phyloP scores from a whole-genome alignment of 2,329 filamentous ascomycete species.

The Chrysoporthe puriensis region DNA sequence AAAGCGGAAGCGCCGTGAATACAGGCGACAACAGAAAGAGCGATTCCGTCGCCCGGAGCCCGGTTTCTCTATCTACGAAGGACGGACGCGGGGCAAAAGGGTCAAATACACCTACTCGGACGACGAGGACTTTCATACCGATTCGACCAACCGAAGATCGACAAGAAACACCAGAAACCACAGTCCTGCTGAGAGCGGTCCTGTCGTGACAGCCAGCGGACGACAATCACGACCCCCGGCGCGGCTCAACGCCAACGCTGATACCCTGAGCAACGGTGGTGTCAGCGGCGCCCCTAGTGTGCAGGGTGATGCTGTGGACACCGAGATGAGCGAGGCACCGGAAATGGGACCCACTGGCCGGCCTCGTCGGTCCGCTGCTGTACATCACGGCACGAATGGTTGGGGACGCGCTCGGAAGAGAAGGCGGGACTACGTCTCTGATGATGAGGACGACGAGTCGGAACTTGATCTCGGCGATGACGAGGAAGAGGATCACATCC shows the following conservation, averaged over 20 bases:
- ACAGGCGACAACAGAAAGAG: slow-evolving; percentile 82
- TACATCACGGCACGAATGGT: slow-evolving; percentile 54
- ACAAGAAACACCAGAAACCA: slow-evolving; percentile 74
- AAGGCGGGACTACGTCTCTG: slow-evolving; percentile 58
- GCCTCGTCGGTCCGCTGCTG: slow-evolving; percentile 55
- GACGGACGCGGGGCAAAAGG: slow-evolving; percentile 91
- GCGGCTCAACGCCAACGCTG: slow-evolving; percentile 69
- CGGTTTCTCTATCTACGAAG: slow-evolving; percentile 93
- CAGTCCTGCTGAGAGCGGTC: slow-evolving; percentile 71
- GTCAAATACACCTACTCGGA: slow-evolving; percentile 97
- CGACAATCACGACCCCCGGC: slow-evolving; percentile 76
- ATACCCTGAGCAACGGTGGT: slow-evolving; percentile 52
- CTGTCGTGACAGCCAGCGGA: slow-evolving; percentile 79
- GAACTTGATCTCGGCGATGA: slow-evolving; percentile 79
- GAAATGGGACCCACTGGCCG: slow-evolving; percentile 49
- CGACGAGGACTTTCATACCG: slow-evolving; percentile 72
- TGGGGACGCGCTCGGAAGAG: slow-evolving; percentile 46
- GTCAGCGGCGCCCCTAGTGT: slow-evolving; percentile 52
- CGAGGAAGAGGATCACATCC: slow-evolving; percentile 71
- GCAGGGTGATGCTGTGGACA: slow-evolving; percentile 45
- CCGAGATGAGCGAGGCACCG: slow-evolving; percentile 41
- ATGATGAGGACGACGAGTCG: slow-evolving; percentile 67
- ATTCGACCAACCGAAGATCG: slow-evolving; percentile 69
- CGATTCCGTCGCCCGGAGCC: slow-evolving; percentile 86
- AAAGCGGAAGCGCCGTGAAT: slow-evolving; percentile 94